Conservation (phyloP, 164 flowering plant genomes). For the Platanus orientalis region DNA sequence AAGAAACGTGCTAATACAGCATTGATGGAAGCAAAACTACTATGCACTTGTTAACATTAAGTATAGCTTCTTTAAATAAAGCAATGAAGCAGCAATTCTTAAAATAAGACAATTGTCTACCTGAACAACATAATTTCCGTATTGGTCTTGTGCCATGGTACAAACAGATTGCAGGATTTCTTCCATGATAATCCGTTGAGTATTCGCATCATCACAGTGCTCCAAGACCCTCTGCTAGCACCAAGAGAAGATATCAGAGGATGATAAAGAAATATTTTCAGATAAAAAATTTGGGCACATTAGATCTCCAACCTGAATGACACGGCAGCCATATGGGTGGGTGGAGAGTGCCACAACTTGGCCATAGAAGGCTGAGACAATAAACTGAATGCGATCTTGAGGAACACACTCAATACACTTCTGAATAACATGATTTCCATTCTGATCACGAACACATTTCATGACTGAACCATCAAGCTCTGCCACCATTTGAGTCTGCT, state of each 20-base stretch:
- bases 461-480: constrained; percentile 88
- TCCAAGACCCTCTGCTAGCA: constrained; percentile 82
- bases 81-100: too few relatives aligned
- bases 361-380: constrained; percentile 71
- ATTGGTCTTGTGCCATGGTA: constrained; percentile 81
- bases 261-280: background rate
- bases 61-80: too few relatives aligned
- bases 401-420: constrained; percentile 93
- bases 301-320: constrained; percentile 66
- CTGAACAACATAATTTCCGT: constrained; percentile 97
- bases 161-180: constrained; percentile 81
- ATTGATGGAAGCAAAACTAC: too few relatives aligned
- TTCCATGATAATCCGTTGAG: constrained; percentile 72
- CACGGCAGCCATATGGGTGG: constrained; percentile 96
- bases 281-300: background rate
- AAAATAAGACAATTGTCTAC: constrained; percentile 23
- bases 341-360: constrained; percentile 81
- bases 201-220: constrained; percentile 62
- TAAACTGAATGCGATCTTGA: constrained; percentile 73
- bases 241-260: constrained; percentile 6
- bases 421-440: constrained; percentile 97
- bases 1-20: too few relatives aligned
- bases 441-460: constrained; percentile 96
- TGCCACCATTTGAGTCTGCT: constrained; percentile 59
- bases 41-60: too few relatives aligned